A percentile compares a stretch with the other conserved stretches of the same genome.
phyloP scores from a whole-genome alignment of 2,329 filamentous ascomycete species.

The Sporothrix sp. region DNA sequence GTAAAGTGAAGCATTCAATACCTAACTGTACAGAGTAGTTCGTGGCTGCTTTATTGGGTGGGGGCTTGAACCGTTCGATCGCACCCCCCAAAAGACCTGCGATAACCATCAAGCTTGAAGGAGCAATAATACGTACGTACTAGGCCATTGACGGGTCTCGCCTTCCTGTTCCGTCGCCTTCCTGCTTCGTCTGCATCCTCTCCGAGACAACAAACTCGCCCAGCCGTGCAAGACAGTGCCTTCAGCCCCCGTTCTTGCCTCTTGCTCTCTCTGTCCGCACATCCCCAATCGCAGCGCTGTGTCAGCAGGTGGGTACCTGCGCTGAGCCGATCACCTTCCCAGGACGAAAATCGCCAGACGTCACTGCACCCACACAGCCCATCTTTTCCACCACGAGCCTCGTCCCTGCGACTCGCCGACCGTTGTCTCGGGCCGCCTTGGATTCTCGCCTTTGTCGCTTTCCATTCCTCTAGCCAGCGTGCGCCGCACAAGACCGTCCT shows the following conservation, averaged over 20 bases:
- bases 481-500: not conserved
- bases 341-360: constrained; percentile 1
- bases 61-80: constrained; percentile 6
- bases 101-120: constrained; percentile 5
- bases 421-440: not conserved
- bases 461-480: not conserved
- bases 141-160: not conserved
- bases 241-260: not conserved
- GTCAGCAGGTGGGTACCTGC: constrained; percentile 1
- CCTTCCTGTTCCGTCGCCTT: not conserved
- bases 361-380: not conserved
- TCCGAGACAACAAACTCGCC: not conserved
- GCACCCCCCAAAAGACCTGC: constrained; percentile 6
- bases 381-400: not conserved
- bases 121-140: not conserved
- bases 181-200: too few relatives aligned
- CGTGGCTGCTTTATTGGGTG: not conserved
- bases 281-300: not conserved
- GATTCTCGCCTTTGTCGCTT: not conserved
- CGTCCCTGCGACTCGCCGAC: not conserved
- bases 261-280: not conserved
- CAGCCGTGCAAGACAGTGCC: too few relatives aligned
- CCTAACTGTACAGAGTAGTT: too few relatives aligned
- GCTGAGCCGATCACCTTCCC: constrained; percentile 1
- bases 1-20: too few relatives aligned